Percentiles rank a stretch among this genome's conserved stretches.
Evolutionary conservation across 2,329 filamentous ascomycete genomes (phyloP).

Genomic region (Rhynchosporium graminicola): DNA sequence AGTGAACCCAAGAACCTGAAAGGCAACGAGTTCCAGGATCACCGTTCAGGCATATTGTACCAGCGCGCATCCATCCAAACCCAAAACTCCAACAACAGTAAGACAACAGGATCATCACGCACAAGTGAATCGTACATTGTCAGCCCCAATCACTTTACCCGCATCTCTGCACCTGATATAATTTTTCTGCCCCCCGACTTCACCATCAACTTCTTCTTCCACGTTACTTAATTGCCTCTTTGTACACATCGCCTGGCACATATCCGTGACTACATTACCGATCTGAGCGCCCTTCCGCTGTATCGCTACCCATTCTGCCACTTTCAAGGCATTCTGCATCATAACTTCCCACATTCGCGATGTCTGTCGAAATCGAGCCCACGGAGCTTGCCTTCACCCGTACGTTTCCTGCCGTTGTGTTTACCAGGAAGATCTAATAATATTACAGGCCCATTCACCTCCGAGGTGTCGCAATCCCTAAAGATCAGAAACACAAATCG

Average conservation of each 20-base stretch:
- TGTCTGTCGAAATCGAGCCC: conserved; percentile 95
- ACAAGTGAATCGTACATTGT: neutral
- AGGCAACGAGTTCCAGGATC: neutral
- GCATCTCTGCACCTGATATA: conserved; percentile 6
- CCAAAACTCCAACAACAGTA: neutral
- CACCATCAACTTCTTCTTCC: neutral
- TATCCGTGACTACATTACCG: conserved; percentile 4
- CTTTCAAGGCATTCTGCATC: neutral
- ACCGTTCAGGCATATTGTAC: neutral
- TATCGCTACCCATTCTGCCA: conserved; percentile 8
- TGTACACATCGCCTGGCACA: conserved; percentile 8
- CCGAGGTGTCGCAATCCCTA: conserved; percentile 64
- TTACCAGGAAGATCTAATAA: conserved; percentile 23
- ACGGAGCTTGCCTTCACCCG: conserved; percentile 90
- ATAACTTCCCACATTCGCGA: conserved; percentile 38
- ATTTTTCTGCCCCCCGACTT: neutral
- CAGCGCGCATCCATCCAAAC: neutral
- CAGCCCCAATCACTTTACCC: neutral
- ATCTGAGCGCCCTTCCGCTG: conserved; percentile 8
- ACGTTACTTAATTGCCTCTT: neutral
- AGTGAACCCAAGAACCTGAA: conserved; percentile 3
- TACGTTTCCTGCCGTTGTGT: conserved; percentile 51
- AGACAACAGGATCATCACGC: conserved; percentile 3
- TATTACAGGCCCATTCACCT: conserved; percentile 62
- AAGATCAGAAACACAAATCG: conserved; percentile 65